Evolutionary conservation across 768 basidiomycete species (phyloP).

Genomic region (Pleurotus sapidus): DNA sequence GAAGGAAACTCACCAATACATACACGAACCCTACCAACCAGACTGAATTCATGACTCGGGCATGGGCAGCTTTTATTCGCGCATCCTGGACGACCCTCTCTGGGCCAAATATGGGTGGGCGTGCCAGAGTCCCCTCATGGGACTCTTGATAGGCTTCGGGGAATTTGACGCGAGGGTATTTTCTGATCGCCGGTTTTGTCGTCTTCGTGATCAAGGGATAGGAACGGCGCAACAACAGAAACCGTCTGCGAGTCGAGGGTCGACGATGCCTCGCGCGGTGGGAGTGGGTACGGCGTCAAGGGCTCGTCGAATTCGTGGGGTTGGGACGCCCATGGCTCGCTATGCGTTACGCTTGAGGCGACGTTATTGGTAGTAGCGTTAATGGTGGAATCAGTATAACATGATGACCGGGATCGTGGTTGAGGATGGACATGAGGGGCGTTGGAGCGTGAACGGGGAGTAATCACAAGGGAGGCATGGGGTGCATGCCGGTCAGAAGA

Average conservation of each 20-base stretch:
- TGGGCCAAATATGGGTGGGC: slow-evolving; percentile 38
- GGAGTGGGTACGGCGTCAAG: not conserved
- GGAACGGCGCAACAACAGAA: slow-evolving; percentile 4
- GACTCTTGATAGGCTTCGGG: too few species aligned
- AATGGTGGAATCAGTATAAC: not conserved
- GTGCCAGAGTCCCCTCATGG: slow-evolving; percentile 13
- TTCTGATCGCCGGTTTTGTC: slow-evolving; percentile 4
- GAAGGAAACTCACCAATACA: slow-evolving; percentile 17
- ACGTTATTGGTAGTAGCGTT: not conserved
- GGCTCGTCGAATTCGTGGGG: slow-evolving; percentile 4
- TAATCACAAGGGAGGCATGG: not conserved
- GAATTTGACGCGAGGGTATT: not conserved
- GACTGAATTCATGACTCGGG: slow-evolving; percentile 25
- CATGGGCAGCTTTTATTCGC: slow-evolving; percentile 29
- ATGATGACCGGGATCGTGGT: not conserved
- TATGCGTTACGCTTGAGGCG: not conserved
- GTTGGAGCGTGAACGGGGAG: not conserved
- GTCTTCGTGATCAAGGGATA: not conserved
- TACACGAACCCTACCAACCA: slow-evolving; percentile 19
- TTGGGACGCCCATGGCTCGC: not conserved
- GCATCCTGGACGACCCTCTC: slow-evolving; percentile 35
- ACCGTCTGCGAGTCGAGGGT: slow-evolving; percentile 4
- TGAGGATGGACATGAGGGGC: not conserved
- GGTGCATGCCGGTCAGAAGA: not conserved
- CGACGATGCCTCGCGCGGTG: not conserved